Evolutionary conservation across 345 rosid genomes (phyloP).

Genomic region (Psidium guajava): DNA sequence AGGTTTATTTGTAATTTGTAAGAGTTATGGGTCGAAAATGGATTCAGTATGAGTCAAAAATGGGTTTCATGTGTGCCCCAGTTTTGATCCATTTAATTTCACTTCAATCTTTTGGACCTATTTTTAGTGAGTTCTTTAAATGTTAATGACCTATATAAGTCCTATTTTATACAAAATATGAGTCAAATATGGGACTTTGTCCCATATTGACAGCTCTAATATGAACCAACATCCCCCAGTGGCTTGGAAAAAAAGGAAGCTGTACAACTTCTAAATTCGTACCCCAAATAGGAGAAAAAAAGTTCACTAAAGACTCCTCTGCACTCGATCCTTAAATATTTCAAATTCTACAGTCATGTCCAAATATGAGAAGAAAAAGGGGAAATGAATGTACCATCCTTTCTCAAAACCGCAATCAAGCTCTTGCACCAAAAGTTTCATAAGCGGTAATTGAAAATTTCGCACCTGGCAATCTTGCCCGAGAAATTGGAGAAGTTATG

Average conservation of each 20-base stretch:
- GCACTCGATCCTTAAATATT: not conserved
- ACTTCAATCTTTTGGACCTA: no score
- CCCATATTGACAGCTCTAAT: no score
- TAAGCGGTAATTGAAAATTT: not conserved
- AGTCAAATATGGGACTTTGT: no score
- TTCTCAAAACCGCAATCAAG: not conserved
- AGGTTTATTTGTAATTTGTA: no score
- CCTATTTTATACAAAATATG: no score
- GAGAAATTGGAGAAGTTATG: not conserved
- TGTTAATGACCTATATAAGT: no score
- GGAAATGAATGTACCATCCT: not conserved
- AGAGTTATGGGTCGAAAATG: no score
- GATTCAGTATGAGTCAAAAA: no score
- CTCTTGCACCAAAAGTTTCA: not conserved
- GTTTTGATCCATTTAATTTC: no score
- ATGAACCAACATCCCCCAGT: not conserved
- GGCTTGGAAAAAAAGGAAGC: not conserved
- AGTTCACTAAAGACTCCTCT: not conserved
- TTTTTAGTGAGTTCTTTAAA: no score
- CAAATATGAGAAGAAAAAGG: not conserved
- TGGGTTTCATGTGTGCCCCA: no score
- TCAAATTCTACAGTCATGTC: not conserved
- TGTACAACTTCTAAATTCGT: not conserved
- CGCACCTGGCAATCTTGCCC: not conserved
- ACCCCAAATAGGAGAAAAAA: fast-evolving